Evolutionary conservation across 2,329 filamentous ascomycete genomes (phyloP), one percentile per base, ranked within the genome.

Genomic region (Pseudovirgaria hyperparasitica): DNA sequence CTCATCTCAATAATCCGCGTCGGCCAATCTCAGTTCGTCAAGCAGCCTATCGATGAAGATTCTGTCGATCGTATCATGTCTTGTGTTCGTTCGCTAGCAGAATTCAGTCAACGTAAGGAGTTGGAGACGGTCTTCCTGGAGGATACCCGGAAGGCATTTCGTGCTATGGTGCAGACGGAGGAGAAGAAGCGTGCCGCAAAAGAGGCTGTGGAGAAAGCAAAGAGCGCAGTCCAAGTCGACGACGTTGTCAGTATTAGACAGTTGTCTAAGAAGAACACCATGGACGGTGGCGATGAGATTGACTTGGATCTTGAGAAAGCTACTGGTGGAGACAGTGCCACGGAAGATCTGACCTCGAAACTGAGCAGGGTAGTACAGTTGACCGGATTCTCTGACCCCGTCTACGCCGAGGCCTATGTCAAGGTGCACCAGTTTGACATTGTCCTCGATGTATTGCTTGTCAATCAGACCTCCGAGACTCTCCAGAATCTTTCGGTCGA

Each of bases 361-460:
- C 73, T 98, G 34, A 94, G 80, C 62, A 75, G 90, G 9, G 87
- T 98, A 19, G 90, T 98, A 13, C 90, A 98, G 56, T 71, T 98
- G 23, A 98, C 90, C 11, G 90, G 90, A 34, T 98, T 98, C 68
- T 96, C 90, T 0, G 90, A 98, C 48, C 79, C 90, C 2, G 90
- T 98, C 9, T 98, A 98, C 45, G 90, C 84, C n/a, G 90, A 98
- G 58, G 90, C 90, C 5, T 98, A 98, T 45, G 87, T 98, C 48
- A 93, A 92, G 54, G 87, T 98, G 7, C 86, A 96, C 54, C 90
- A 98, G 54, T 98, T 98, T 48, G 90, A 98, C 49, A 98, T 98
- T 44, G 80, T 98, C 10, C 69, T 98, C 15, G 90, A 98, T 47
- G 90, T 98, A 6, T 70, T 98, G 3, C 67, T 98, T 13, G 90